Base-by-base conservation (phyloP, 2,329 filamentous ascomycete genomes). In the Arthrinium puccinioides region DNA sequence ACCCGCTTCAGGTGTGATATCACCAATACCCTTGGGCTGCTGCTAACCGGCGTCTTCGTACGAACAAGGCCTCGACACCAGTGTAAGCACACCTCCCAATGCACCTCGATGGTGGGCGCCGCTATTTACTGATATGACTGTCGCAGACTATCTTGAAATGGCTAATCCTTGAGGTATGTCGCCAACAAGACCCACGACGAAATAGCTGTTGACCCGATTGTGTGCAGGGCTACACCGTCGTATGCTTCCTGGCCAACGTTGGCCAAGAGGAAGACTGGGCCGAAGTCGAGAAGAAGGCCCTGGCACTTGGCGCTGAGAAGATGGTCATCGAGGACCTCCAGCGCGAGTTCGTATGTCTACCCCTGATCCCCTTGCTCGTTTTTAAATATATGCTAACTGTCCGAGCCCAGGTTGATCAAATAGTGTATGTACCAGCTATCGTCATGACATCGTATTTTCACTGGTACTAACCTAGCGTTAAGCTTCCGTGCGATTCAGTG, bases 401-500 rank as follows among this genome's bases (percentile, higher is more conserved):
- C n/a, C n/a, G n/a, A n/a, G n/a, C n/a, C n/a, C n/a, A n/a, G n/a
- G n/a, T n/a, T n/a, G n/a, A n/a, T n/a, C n/a, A n/a, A n/a, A n/a
- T n/a, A n/a, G n/a, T n/a, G n/a, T n/a, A n/a, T n/a, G n/a, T n/a
- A n/a, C n/a, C n/a, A n/a, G n/a, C n/a, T n/a, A n/a, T n/a, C n/a
- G n/a, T n/a, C n/a, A n/a, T n/a, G n/a, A n/a, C n/a, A n/a, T n/a
- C n/a, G n/a, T n/a, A n/a, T n/a, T n/a, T n/a, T n/a, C n/a, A n/a
- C n/a, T n/a, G n/a, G n/a, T n/a, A n/a, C n/a, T n/a, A n/a, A n/a
- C n/a, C n/a, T n/a, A n/a, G n/a, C n/a, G n/a, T n/a, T 92, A 30
- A 83, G 82, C 69, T 89, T 82, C 74, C 81, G 76, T 36, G 85
- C 86, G 44, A 76, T 92, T 45, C 82, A 87, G 62, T 86, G 79